Evolutionary conservation across 1,284 basidiomycete genomes (phyloP), one percentile per base, ranked within the genome.

Genomic region (Cutaneotrichosporon mucoides): DNA sequence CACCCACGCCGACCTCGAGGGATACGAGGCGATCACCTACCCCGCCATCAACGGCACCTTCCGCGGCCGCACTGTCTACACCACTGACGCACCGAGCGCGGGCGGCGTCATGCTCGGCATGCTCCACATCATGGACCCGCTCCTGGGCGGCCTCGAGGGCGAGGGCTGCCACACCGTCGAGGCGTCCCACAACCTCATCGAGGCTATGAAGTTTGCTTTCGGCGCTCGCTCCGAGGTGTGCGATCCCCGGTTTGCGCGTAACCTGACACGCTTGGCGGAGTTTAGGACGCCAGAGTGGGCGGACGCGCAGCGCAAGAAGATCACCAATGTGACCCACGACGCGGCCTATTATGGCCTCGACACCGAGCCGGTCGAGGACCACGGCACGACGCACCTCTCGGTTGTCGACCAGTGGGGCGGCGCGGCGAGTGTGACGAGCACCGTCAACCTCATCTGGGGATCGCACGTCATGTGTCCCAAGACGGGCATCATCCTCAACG

Each of bases 321-420:
- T 78, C 56, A 43, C 56, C 88, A 85, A 90, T 71, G 79, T 70
- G 2, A 95, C 94, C 0, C 92, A 95, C 73, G 74, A 82, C 3
- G 82, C 88, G 2, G 83, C 85, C 24, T 93, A 94, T 75, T 96
- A 97, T 73, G 83, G 89, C 33, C 89, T 93, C 1, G 81, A 87
- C 45, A 92, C 85, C 68, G 91, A 92, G 66, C 78, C 89, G 24
- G 81, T 82, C 34, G 81, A 80, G 6, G 90, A 95, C 75, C 90
- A 93, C 77, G 93, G 94, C 43, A 97, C 93, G 85, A 92, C 89
- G 58, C 92, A 95, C 72, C 82, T 87, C 5, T 89, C 88, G 12
- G 83, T 88, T 10, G 80, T 93, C 2, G 93, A 96, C 77, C 82
- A 83, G 67, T 82, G 88, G 72, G 91, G 90, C 40, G 92, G 92